Evolutionary conservation across 352 stramenopile genomes (phyloP).

Genomic region (Phytophthora aleatoria): DNA sequence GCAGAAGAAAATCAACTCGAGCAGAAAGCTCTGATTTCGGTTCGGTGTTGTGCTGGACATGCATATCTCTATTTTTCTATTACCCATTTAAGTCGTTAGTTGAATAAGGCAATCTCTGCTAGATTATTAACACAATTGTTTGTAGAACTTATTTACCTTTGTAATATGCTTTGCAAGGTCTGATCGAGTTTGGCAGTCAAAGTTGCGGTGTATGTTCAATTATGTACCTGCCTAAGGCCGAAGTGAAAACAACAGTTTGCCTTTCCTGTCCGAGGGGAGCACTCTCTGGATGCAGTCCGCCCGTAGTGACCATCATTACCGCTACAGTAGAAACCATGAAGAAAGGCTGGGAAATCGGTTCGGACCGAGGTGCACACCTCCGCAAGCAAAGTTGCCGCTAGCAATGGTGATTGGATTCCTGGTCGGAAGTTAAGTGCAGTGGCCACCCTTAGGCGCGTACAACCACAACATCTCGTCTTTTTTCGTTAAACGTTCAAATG

Average conservation of each 20-base stretch:
- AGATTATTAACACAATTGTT: neutral
- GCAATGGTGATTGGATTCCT: conserved; percentile 3
- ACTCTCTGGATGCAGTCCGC: conserved; percentile 20
- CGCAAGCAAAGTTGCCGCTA: conserved; percentile 17
- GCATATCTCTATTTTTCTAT: neutral
- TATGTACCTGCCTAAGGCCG: conserved; percentile 13
- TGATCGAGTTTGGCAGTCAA: neutral
- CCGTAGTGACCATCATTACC: too few relatives aligned
- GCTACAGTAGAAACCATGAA: neutral
- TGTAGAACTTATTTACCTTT: neutral
- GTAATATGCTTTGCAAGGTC: neutral
- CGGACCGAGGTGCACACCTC: conserved; percentile 7
- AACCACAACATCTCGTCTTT: neutral
- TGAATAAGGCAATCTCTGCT: neutral
- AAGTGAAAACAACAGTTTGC: conserved; percentile 11
- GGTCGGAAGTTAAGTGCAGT: neutral
- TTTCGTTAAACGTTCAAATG: neutral
- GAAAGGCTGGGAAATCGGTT: conserved; percentile 22
- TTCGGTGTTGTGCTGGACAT: neutral
- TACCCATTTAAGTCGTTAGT: neutral
- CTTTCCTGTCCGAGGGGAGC: conserved; percentile 14
- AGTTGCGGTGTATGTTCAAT: conserved; percentile 1
- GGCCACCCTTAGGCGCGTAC: conserved; percentile 20
- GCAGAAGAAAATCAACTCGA: neutral
- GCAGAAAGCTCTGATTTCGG: neutral